Base-by-base conservation (phyloP, 225 moss, liverwort and hornwort genomes). In the Ulota crispa region DNA sequence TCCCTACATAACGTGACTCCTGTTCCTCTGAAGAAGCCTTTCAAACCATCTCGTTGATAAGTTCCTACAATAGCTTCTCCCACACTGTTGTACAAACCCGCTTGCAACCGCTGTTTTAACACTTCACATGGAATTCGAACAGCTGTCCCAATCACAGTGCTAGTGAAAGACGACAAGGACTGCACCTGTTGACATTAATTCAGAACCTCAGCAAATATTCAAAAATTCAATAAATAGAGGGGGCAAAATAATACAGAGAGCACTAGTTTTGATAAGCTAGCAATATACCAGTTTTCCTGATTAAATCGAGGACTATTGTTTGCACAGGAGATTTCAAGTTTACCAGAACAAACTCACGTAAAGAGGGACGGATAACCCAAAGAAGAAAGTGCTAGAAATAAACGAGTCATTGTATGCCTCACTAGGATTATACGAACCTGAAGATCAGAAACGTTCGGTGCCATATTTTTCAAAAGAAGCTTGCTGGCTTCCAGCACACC, bases 81-180 rank as follows among this genome's bases (percentile, higher is more conserved):
- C 5, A 88, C 90, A 73, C 81, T 88, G 63, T 88, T 85, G 73
- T 90, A 90, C 75, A 88, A 59, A 50, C 88, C 88, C 50, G 90
- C 90, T 80, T 90, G 90, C 32, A 90, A 72, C 69, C 88, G 82
- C 79, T 90, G 90, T 53, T 90, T 90, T 71, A 90, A 84, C 39
- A 90, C 90, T 41, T 90, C 86, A 45, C 88, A 88, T 21, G 90
- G 84, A 28, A 88, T 90, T 74, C 88, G 68, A 32, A 90, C 86
- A 73, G 90, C 88, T 72, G 88, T 90, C 30, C 90, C 86, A 18
- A 90, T 86, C 20, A 88, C 88, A 50, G 88, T 84, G 84, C 90
- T 90, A 26, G 86, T 88, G 76, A 88, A 90, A 50, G 90, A 90
- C 27, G 90, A 86, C 68, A 90, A 68, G 37, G 88, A 88, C 32